Evolutionary conservation across 208 protist genomes (phyloP).

Genomic region (Trypanosoma scelopori): DNA sequence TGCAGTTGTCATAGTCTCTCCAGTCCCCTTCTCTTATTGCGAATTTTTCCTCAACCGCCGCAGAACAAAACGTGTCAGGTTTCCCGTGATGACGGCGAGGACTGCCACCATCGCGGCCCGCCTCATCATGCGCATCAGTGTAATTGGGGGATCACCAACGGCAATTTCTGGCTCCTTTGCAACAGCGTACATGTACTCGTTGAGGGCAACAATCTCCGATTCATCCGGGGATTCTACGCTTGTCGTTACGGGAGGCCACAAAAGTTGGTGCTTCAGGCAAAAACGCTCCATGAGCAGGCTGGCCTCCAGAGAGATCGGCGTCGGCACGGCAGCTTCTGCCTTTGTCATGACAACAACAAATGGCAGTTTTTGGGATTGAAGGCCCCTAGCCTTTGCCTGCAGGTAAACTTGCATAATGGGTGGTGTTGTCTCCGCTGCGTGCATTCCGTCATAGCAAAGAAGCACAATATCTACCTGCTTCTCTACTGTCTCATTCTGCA

Average conservation of each 20-base stretch:
- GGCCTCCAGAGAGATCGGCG: not conserved
- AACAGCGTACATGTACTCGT: conserved; percentile 78
- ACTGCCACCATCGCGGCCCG: conserved; percentile 62
- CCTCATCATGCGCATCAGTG: conserved; percentile 48
- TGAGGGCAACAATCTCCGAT: conserved; percentile 55
- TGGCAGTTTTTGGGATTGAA: conserved; percentile 40
- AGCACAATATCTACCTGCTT: conserved; percentile 79
- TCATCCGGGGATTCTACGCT: conserved; percentile 57
- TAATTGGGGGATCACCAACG: conserved; percentile 61
- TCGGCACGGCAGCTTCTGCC: conserved; percentile 34
- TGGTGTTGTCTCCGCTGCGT: conserved; percentile 31
- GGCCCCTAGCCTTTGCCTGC: conserved; percentile 21
- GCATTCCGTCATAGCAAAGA: conserved; percentile 71
- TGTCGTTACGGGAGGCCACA: conserved; percentile 83
- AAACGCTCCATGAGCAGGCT: conserved; percentile 32
- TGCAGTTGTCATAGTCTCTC: not conserved
- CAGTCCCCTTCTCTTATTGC: conserved; percentile 3
- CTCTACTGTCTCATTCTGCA: conserved; percentile 46
- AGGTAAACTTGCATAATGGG: conserved; percentile 55
- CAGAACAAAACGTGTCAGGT: conserved; percentile 18
- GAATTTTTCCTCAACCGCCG: conserved; percentile 6
- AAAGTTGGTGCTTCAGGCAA: conserved; percentile 52
- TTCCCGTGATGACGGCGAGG: conserved; percentile 30
- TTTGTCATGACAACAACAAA: conserved; percentile 88
- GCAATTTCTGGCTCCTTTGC: conserved; percentile 72